phyloP scores from a whole-genome alignment of 2,329 filamentous ascomycete species.

The Penicillium sp. region DNA sequence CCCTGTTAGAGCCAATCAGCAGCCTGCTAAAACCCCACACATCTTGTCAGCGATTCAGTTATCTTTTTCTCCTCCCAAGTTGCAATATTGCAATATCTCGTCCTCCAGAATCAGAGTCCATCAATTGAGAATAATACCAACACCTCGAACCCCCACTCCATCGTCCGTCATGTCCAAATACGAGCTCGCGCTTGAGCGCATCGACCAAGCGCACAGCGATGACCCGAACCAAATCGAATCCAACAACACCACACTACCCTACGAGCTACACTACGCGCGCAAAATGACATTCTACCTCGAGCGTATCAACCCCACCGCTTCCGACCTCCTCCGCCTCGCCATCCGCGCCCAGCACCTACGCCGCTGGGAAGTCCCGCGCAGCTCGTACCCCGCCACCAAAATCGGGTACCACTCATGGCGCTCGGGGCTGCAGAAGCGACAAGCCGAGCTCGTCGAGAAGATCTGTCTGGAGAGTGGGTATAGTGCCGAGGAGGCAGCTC shows the following conservation, averaged over 20 bases:
- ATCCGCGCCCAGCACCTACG: constrained; percentile 81
- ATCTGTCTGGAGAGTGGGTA: constrained; percentile 54
- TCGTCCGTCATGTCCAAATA: constrained; percentile 30
- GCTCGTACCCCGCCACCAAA: constrained; percentile 67
- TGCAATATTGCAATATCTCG: neutral
- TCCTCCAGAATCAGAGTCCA: too few species aligned
- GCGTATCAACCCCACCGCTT: constrained; percentile 57
- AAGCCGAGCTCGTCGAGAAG: constrained; percentile 56
- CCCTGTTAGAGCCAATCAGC: neutral
- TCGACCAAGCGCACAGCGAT: constrained; percentile 67
- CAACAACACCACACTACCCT: constrained; percentile 53
- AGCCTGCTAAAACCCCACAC: neutral
- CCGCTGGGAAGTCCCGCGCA: constrained; percentile 76
- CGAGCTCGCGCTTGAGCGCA: constrained; percentile 56
- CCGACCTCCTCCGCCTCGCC: constrained; percentile 65
- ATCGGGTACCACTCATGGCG: constrained; percentile 78
- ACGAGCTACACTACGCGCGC: constrained; percentile 76
- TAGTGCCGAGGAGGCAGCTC: constrained; percentile 51
- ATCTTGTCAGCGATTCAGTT: neutral
- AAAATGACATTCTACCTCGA: constrained; percentile 73
- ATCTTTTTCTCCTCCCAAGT: neutral
- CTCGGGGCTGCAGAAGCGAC: constrained; percentile 65
- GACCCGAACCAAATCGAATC: constrained; percentile 56
- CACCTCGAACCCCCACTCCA: too few species aligned
- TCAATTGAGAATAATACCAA: neutral